Percentiles rank a stretch among this genome's conserved stretches.
phyloP scores from a whole-genome alignment of 2,329 filamentous ascomycete species.

The Ophiocordyceps robertsii region DNA sequence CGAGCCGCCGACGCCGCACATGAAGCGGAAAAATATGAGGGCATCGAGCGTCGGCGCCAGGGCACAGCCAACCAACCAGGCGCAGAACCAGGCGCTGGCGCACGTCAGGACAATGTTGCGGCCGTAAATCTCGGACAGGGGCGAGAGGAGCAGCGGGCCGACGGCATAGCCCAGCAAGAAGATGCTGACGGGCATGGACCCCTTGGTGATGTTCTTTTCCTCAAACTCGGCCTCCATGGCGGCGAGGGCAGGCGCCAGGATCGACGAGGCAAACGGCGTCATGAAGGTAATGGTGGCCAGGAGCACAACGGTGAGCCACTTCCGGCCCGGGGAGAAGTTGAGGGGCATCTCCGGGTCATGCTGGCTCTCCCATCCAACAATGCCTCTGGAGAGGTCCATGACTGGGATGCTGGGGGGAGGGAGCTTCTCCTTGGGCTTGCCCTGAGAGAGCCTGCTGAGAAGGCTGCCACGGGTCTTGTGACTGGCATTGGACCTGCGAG shows the following conservation, averaged over 20 bases:
- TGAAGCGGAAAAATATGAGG: slow-evolving; percentile 45
- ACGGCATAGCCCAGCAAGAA: slow-evolving; percentile 47
- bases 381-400: slow-evolving; percentile 34
- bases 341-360: slow-evolving; percentile 44
- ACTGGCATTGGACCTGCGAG: slow-evolving; percentile 6
- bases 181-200: slow-evolving; percentile 45
- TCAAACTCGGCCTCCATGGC: slow-evolving; percentile 29
- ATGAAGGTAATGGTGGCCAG: slow-evolving; percentile 50
- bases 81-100: slow-evolving; percentile 46
- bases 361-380: slow-evolving; percentile 47
- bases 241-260: slow-evolving; percentile 35
- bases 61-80: slow-evolving; percentile 52
- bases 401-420: slow-evolving; percentile 25
- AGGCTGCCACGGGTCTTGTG: slow-evolving; percentile 11
- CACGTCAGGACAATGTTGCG: slow-evolving; percentile 39
- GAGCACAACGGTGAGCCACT: slow-evolving; percentile 43
- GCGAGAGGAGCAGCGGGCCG: slow-evolving; percentile 43
- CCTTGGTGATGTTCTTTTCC: slow-evolving; percentile 22
- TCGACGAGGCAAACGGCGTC: slow-evolving; percentile 51
- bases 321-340: slow-evolving; percentile 40
- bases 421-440: slow-evolving; percentile 16
- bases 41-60: slow-evolving; percentile 37
- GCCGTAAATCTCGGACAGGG: slow-evolving; percentile 52
- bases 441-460: slow-evolving; percentile 6
- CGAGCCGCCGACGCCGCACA: slow-evolving; percentile 44